phyloP scores from a whole-genome alignment of 345 rosid genomes.

The Melastoma malabathricum region DNA sequence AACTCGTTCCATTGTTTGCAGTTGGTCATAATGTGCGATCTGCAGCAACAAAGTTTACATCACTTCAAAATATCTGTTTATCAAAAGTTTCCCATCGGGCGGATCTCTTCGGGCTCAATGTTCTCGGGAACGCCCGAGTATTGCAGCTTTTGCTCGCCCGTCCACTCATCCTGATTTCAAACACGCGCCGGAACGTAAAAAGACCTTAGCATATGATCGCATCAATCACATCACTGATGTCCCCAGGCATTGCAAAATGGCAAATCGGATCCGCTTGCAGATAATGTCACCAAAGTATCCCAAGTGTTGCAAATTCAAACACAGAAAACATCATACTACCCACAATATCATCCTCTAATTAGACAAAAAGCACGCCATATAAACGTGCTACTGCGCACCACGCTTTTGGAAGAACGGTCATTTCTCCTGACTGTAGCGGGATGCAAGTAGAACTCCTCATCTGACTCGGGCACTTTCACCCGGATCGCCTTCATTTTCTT shows the following conservation, averaged over 20 bases:
- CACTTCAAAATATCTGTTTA: too few species aligned
- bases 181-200: not conserved
- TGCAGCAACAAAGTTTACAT: conserved; percentile 8
- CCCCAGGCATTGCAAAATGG: too few species aligned
- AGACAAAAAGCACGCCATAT: too few species aligned
- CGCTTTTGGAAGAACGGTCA: conserved; percentile 84
- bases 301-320: not conserved
- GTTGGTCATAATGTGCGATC: conserved; percentile 98
- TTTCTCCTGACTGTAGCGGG: conserved; percentile 94
- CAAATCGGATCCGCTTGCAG: too few species aligned
- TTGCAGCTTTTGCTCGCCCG: conserved; percentile 76
- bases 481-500: conserved; percentile 60
- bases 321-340: too few species aligned
- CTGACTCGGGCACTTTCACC: conserved; percentile 86
- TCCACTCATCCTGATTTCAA: conserved; percentile 72
- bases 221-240: too few species aligned
- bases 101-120: conserved; percentile 79
- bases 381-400: conserved; percentile 28
- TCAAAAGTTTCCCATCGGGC: conserved; percentile 94
- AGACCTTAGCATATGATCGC: not conserved
- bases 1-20: conserved; percentile 62
- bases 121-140: conserved; percentile 65
- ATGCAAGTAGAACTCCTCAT: conserved; percentile 78
- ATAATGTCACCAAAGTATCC: not conserved
- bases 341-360: too few species aligned